Percentiles rank a stretch among this genome's conserved stretches.
Conservation (phyloP, 2,329 filamentous ascomycete species). For the Fusarium sp. region DNA sequence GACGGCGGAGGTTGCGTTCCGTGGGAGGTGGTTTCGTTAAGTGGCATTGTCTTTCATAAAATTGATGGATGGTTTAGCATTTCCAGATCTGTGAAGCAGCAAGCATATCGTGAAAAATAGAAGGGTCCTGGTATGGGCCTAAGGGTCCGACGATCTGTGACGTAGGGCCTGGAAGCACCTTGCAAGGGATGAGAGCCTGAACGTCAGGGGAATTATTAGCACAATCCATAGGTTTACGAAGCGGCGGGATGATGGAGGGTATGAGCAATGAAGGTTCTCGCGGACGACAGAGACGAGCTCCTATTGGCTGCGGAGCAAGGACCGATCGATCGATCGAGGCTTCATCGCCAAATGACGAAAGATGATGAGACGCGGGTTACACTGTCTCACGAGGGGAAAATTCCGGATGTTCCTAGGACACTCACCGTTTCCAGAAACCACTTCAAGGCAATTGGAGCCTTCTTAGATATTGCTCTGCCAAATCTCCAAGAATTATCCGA, state of each 20-base stretch:
- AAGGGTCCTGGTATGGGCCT: conserved; percentile 8
- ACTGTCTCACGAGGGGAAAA: conserved; percentile 15
- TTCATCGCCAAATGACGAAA: conserved; percentile 41
- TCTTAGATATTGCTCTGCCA: neutral
- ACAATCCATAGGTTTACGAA: neutral
- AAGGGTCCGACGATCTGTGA: conserved; percentile 34
- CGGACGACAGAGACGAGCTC: neutral
- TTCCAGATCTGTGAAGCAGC: neutral
- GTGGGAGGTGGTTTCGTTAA: conserved; percentile 35
- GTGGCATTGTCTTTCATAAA: conserved; percentile 43
- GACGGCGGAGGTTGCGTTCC: conserved; percentile 39
- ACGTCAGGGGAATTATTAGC: conserved; percentile 19
- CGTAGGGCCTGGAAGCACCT: conserved; percentile 32
- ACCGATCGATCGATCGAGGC: conserved; percentile 49
- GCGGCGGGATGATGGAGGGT: neutral
- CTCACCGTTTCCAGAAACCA: conserved; percentile 25
- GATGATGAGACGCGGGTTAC: conserved; percentile 18
- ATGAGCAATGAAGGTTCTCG: conserved; percentile 17
- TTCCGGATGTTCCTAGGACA: conserved; percentile 9
- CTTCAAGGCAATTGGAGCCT: neutral
- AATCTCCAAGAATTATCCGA: neutral
- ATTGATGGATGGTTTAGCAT: conserved; percentile 19
- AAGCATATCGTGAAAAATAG: conserved; percentile 3
- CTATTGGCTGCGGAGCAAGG: conserved; percentile 38
- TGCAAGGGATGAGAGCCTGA: conserved; percentile 11